Conservation (phyloP, 2,329 filamentous ascomycete genomes). For the Fusarium sp. region DNA sequence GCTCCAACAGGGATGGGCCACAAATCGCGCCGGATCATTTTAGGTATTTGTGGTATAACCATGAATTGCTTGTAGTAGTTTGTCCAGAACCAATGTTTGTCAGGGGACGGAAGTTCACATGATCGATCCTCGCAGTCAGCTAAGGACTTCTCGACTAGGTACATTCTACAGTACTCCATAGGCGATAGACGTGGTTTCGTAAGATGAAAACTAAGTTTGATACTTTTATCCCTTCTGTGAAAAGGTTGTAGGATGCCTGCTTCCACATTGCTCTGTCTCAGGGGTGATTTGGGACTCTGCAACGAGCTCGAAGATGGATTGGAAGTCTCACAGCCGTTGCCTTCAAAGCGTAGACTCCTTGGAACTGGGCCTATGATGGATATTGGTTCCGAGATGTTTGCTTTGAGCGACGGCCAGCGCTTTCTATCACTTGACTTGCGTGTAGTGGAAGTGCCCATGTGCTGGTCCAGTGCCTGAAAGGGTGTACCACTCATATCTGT, state of each 20-base stretch:
- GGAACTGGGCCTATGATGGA: conserved; percentile 6
- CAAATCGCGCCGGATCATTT: conserved; percentile 41
- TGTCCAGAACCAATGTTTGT: conserved; percentile 53
- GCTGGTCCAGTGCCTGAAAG: background rate
- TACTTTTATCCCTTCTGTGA: background rate
- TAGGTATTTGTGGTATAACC: conserved; percentile 52
- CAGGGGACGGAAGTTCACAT: conserved; percentile 49
- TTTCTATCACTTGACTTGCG: conserved; percentile 20
- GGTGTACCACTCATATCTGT: conserved; percentile 4
- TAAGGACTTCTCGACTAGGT: conserved; percentile 51
- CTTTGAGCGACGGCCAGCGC: conserved; percentile 34
- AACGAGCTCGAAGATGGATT: background rate
- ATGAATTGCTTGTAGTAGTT: conserved; percentile 53
- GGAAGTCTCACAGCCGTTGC: conserved; percentile 1
- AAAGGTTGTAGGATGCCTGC: background rate
- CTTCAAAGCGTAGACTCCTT: conserved; percentile 1
- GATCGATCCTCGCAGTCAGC: conserved; percentile 44
- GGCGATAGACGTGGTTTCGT: conserved; percentile 52
- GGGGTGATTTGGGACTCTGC: background rate
- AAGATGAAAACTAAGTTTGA: conserved; percentile 26
- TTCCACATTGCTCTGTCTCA: background rate
- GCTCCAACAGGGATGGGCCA: background rate
- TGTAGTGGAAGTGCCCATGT: background rate
- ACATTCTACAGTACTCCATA: conserved; percentile 56
- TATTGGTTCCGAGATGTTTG: conserved; percentile 45